Evolutionary conservation across 2,329 filamentous ascomycete species (phyloP), one percentile per base, ranked within the genome.

Genomic region (Colletotrichum zoysiae): DNA sequence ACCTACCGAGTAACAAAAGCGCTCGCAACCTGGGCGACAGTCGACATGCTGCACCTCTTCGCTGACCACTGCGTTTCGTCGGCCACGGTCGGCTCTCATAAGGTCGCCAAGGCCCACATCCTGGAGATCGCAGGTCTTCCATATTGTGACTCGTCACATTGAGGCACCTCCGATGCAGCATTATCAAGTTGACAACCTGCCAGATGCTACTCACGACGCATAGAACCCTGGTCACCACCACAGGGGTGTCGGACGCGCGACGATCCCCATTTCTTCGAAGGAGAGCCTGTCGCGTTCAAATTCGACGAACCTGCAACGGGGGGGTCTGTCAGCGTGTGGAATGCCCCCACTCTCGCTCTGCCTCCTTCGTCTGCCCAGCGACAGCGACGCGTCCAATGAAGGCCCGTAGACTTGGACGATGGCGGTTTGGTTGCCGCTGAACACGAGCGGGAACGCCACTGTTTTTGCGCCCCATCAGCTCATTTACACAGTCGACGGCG

Each of bases 131-230:
- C 42, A 48, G 55, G 48, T 57, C 55, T 70, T 57, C 46, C 26
- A 56, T 60, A 44, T 53, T 53, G 60, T 66, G 67, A 70, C 64
- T 42, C 16, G 56, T 70, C 67, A 67, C 42, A 67, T 26, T 26
- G 26, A 26, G 3, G 26, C 26, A 26, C 26, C 26, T 26, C 26
- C 26, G 26, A 26, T 26, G 26, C 26, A 26, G 26, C 26, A 26
- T 56, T 70, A 35, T 61, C 33, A 59, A 60, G 40, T 33, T 58
- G 44, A 51, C 20, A 30, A 23, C 20, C 30, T 46, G 48, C 63
- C 48, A 57, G 30, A 40, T 70, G 11, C 61, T 66, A 56, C 46
- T 57, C 64, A 42, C 50, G 42, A 62, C 35, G 64, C 30, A 56
- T 51, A 46, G 30, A 14, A 40, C 44, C 68, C 65, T 58, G 12